Evolutionary conservation across 2,329 filamentous ascomycete genomes (phyloP).

Genomic region (Alternaria metachromatica): DNA sequence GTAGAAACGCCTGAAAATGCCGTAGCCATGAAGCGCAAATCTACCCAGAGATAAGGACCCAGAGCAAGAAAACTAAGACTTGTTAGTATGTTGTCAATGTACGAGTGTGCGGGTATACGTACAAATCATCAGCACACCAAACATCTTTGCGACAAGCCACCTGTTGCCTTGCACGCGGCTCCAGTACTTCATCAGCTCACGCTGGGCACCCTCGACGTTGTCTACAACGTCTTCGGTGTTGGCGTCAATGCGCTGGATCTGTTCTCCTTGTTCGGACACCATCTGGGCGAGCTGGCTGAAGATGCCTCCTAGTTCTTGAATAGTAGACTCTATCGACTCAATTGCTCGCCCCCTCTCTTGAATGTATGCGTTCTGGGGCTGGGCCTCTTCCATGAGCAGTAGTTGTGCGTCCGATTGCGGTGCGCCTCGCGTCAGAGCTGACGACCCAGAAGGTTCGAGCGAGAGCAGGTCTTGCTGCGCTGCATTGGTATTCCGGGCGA

Average conservation of each 20-base stretch:
- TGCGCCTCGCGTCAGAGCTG: slow-evolving; percentile 53
- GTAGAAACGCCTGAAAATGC: slow-evolving; percentile 21
- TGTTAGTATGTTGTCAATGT: slow-evolving; percentile 20
- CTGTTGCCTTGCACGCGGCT: slow-evolving; percentile 90
- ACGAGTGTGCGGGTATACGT: slow-evolving; percentile 26
- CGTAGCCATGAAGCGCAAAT: slow-evolving; percentile 5
- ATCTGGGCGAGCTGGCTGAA: slow-evolving; percentile 95
- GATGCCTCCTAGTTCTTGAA: slow-evolving; percentile 87
- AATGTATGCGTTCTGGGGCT: slow-evolving; percentile 85
- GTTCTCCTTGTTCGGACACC: slow-evolving; percentile 96
- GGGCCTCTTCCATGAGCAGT: slow-evolving; percentile 86
- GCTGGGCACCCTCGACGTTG: slow-evolving; percentile 95
- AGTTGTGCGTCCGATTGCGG: slow-evolving; percentile 82
- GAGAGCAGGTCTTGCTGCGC: slow-evolving; percentile 73
- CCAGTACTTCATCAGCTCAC: slow-evolving; percentile 97
- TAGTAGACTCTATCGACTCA: slow-evolving; percentile 94
- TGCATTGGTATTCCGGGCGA: slow-evolving; percentile 53
- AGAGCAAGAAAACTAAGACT: slow-evolving; percentile 59
- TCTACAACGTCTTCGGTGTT: slow-evolving; percentile 98
- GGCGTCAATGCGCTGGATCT: slow-evolving; percentile 96
- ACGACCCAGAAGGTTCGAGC: slow-evolving; percentile 70
- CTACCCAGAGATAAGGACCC: slow-evolving; percentile 70
- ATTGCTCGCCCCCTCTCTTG: slow-evolving; percentile 94
- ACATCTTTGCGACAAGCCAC: slow-evolving; percentile 88
- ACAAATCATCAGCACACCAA: slow-evolving; percentile 94